phyloP scores from a whole-genome alignment of 2,329 filamentous ascomycete species.

The Fusarium agapanthi region DNA sequence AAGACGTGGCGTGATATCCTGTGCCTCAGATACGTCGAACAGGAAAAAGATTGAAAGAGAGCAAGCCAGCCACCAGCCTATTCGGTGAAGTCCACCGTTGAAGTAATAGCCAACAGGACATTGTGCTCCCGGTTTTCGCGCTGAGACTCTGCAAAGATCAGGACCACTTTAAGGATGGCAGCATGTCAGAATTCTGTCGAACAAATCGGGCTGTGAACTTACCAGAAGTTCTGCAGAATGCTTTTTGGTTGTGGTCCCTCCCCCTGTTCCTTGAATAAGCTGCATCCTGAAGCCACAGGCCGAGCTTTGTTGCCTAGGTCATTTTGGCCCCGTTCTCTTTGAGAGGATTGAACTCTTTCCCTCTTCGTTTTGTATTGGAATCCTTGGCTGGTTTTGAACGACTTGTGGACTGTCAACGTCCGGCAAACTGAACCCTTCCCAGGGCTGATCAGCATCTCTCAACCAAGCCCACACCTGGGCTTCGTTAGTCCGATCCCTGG shows the following conservation, averaged over 20 bases:
- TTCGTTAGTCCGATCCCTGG: neutral
- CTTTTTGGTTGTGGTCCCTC: neutral
- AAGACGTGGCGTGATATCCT: constrained; percentile 12
- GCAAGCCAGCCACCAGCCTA: neutral
- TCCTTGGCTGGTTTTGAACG: neutral
- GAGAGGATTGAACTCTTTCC: too few species aligned
- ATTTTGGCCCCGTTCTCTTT: neutral
- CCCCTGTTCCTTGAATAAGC: neutral
- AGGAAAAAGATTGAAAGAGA: neutral
- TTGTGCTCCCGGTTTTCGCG: too few species aligned
- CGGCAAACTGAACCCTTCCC: constrained; percentile 6
- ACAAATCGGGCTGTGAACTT: neutral
- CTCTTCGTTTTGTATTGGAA: neutral
- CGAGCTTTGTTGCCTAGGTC: neutral
- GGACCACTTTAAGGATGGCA: neutral
- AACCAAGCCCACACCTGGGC: constrained; percentile 4
- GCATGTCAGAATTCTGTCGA: neutral
- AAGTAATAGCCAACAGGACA: neutral
- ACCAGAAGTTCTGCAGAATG: neutral
- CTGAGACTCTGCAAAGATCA: neutral
- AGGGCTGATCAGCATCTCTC: constrained; percentile 8
- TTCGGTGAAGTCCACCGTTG: neutral
- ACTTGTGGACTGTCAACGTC: neutral
- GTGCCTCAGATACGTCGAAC: neutral
- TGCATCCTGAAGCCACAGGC: neutral